Percentiles rank a stretch among this genome's conserved stretches.
phyloP scores from a whole-genome alignment of 75 land plant genomes.

The Ceratopteris richardii region DNA sequence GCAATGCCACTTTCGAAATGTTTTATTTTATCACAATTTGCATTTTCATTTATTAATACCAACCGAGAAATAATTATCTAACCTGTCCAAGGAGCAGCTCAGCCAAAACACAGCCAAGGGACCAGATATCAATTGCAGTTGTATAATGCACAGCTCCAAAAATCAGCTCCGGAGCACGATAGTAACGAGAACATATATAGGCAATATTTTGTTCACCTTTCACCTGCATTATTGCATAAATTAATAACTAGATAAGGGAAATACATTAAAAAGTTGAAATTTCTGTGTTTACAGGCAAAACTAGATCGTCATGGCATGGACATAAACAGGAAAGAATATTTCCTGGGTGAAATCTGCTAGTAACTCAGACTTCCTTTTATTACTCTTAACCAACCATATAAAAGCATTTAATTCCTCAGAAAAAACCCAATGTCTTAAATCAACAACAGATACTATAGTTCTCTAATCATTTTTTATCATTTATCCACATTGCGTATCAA shows the following conservation, averaged over 20 bases:
- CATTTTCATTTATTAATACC: too few relatives aligned
- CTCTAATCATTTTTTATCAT: too few relatives aligned
- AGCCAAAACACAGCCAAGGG: slow-evolving; percentile 93
- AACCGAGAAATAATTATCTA: not conserved
- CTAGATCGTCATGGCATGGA: not conserved
- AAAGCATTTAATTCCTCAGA: too few relatives aligned
- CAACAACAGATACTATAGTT: too few relatives aligned
- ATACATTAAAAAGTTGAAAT: not conserved
- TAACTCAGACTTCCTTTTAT: too few relatives aligned
- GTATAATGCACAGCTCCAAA: slow-evolving; percentile 97
- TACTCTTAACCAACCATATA: too few relatives aligned
- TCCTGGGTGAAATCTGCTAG: too few relatives aligned
- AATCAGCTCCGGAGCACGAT: slow-evolving; percentile 94
- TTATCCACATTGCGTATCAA: too few relatives aligned
- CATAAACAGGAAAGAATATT: too few relatives aligned
- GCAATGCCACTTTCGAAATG: not conserved
- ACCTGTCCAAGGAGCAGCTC: slow-evolving; percentile 93
- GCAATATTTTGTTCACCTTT: slow-evolving; percentile 96
- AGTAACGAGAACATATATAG: slow-evolving; percentile 94
- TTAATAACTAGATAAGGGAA: not conserved
- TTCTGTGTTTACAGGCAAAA: not conserved
- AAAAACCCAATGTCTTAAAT: too few relatives aligned
- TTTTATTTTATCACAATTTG: not conserved
- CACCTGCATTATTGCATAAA: slow-evolving; percentile 39
- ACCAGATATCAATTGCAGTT: slow-evolving; percentile 97